phyloP scores from a whole-genome alignment of 768 basidiomycete species.

The Suillus decipiens region DNA sequence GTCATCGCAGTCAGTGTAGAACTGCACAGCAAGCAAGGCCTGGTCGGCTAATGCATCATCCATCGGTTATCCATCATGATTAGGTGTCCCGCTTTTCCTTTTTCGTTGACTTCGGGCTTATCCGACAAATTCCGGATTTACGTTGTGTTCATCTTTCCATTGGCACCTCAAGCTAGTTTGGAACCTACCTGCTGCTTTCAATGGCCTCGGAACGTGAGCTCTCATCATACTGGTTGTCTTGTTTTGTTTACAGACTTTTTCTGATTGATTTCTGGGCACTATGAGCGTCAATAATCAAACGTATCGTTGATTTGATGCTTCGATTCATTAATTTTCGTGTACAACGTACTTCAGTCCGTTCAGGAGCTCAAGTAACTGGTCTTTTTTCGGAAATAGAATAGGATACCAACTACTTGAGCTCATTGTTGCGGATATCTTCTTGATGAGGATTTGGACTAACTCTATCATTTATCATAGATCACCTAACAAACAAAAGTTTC shows the following conservation, averaged over 20 bases:
- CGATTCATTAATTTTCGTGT: not conserved
- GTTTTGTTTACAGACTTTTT: not conserved
- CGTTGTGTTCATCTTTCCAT: not conserved
- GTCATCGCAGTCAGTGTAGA: slow-evolving; percentile 40
- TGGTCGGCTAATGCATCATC: not conserved
- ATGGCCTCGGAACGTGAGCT: not conserved
- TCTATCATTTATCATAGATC: too few species aligned
- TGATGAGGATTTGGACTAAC: not conserved
- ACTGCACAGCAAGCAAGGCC: not conserved
- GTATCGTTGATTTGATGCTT: not conserved
- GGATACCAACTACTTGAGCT: not conserved
- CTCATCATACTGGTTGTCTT: not conserved
- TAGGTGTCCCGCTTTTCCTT: not conserved
- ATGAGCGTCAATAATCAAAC: not conserved
- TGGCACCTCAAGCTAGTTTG: not conserved
- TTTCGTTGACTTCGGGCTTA: not conserved
- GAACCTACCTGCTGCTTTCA: not conserved
- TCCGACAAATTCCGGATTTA: not conserved
- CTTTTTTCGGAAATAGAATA: not conserved
- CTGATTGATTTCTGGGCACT: not conserved
- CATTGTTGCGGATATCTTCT: not conserved
- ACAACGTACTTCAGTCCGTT: not conserved
- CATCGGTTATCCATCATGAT: not conserved
- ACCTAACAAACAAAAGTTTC: not conserved
- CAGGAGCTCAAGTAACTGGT: not conserved